phyloP scores from a whole-genome alignment of 495 filamentous ascomycete species.

The Aspergillus panamensis region DNA sequence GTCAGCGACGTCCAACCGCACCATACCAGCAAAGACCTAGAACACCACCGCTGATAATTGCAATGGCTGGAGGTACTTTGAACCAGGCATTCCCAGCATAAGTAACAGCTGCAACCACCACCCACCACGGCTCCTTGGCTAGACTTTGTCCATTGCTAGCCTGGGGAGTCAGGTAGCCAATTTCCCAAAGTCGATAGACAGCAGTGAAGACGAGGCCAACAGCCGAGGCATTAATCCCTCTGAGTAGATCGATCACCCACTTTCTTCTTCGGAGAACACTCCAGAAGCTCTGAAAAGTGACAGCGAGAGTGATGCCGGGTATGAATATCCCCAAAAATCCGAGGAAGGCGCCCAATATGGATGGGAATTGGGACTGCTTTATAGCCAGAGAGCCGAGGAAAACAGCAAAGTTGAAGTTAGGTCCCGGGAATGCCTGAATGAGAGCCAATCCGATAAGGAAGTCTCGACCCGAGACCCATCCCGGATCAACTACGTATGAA shows the following conservation, averaged over 20 bases:
- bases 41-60: constrained; percentile 63
- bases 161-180: constrained; percentile 61
- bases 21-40: constrained; percentile 66
- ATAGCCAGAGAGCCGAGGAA: constrained; percentile 66
- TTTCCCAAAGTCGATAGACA: constrained; percentile 79
- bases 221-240: constrained; percentile 72
- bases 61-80: constrained; percentile 52
- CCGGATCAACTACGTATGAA: constrained; percentile 73
- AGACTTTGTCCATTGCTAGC: constrained; percentile 51
- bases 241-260: constrained; percentile 54
- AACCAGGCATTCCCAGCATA: constrained; percentile 66
- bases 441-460: constrained; percentile 80
- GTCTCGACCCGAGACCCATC: constrained; percentile 75
- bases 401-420: constrained; percentile 87
- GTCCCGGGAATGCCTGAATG: constrained; percentile 80
- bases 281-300: constrained; percentile 72
- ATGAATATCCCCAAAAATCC: constrained; percentile 68
- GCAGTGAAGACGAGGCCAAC: constrained; percentile 80
- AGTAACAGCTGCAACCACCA: constrained; percentile 59
- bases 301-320: constrained; percentile 63
- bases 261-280: constrained; percentile 49
- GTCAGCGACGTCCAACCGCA: constrained; percentile 34
- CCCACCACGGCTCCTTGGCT: constrained; percentile 71
- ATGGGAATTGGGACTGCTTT: constrained; percentile 30
- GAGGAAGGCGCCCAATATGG: constrained; percentile 58